Conservation (phyloP, 2,329 filamentous ascomycete species). For the Colletotrichum sp. region DNA sequence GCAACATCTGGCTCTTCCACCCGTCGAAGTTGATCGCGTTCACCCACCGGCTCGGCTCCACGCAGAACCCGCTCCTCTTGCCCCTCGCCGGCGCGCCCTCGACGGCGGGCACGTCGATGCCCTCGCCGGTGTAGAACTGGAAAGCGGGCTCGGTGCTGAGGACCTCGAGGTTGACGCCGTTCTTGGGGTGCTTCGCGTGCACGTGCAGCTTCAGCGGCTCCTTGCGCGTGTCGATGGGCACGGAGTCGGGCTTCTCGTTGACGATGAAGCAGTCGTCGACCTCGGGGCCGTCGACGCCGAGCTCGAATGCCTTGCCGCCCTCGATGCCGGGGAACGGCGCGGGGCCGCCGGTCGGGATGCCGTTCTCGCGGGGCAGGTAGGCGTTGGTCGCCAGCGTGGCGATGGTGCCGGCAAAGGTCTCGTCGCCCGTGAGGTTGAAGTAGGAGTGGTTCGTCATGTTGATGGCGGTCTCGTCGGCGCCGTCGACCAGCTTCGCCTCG, state of each 20-base stretch:
- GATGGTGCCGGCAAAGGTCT: slow-evolving; percentile 59
- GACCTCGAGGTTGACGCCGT: slow-evolving; percentile 83
- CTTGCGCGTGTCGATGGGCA: slow-evolving; percentile 70
- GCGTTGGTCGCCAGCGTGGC: slow-evolving; percentile 70
- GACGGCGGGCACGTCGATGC: slow-evolving; percentile 76
- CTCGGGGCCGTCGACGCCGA: slow-evolving; percentile 73
- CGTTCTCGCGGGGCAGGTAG: slow-evolving; percentile 78
- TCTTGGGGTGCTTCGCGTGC: slow-evolving; percentile 74
- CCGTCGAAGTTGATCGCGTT: slow-evolving; percentile 84
- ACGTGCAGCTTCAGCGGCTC: slow-evolving; percentile 71
- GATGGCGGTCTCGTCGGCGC: slow-evolving; percentile 86
- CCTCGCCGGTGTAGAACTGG: slow-evolving; percentile 94
- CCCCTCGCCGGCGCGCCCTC: slow-evolving; percentile 68
- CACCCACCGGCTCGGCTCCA: slow-evolving; percentile 90
- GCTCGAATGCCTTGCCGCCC: slow-evolving; percentile 70
- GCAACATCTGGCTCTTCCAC: slow-evolving; percentile 78
- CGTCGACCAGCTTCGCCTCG: slow-evolving; percentile 77
- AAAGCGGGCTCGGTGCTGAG: slow-evolving; percentile 93
- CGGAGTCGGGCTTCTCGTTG: slow-evolving; percentile 62
- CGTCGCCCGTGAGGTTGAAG: slow-evolving; percentile 66
- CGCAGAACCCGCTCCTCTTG: slow-evolving; percentile 80
- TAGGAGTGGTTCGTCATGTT: slow-evolving; percentile 96
- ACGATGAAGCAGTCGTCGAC: slow-evolving; percentile 93
- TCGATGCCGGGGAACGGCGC: slow-evolving; percentile 68
- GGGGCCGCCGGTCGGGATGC: slow-evolving; percentile 77